Percentiles rank a stretch among this genome's conserved stretches.
These are phyloP conservation scores for Globisporangium paddicum DNA, from an alignment of 352 stramenopile genomes.

Conservation along the genomic window DNA sequence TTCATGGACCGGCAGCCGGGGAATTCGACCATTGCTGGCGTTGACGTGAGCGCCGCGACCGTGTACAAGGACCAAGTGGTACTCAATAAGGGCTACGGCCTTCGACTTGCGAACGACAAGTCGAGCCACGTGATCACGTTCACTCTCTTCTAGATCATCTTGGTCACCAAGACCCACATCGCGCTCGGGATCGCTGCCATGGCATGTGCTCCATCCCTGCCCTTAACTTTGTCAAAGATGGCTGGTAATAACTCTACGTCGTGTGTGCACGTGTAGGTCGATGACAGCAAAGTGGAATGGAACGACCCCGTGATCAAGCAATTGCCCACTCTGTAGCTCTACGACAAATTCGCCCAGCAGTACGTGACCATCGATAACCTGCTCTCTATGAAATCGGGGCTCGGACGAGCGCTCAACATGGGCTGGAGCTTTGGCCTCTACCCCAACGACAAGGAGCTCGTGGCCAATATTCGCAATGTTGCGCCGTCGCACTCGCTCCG, in stretches of 20 bases:
- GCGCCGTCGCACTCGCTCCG: conserved; percentile 38
- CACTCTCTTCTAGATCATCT: conserved; percentile 64
- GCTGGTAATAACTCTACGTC: too few species aligned
- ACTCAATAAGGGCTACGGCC: conserved; percentile 35
- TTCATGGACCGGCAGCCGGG: conserved; percentile 41
- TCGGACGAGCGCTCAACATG: conserved; percentile 22
- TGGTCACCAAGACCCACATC: conserved; percentile 62
- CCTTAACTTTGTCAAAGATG: too few species aligned
- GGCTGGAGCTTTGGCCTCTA: conserved; percentile 12
- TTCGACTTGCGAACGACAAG: conserved; percentile 28
- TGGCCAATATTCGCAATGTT: conserved; percentile 29
- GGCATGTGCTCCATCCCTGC: neutral
- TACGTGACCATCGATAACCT: conserved; percentile 44
- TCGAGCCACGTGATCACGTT: conserved; percentile 27
- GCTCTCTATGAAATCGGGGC: conserved; percentile 17
- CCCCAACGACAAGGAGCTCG: conserved; percentile 28
- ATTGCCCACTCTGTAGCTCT: conserved; percentile 38
- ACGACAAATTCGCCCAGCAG: conserved; percentile 19
- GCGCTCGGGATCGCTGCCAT: conserved; percentile 21
- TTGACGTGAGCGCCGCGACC: conserved; percentile 39
- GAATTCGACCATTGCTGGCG: conserved; percentile 26
- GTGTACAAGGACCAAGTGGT: conserved; percentile 48
- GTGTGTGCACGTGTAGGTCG: conserved; percentile 23
- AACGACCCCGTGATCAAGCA: conserved; percentile 52
- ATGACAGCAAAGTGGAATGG: conserved; percentile 50